Evolutionary conservation across 2,329 filamentous ascomycete genomes (phyloP).

Genomic region (Ceratocystis harringtonii): DNA sequence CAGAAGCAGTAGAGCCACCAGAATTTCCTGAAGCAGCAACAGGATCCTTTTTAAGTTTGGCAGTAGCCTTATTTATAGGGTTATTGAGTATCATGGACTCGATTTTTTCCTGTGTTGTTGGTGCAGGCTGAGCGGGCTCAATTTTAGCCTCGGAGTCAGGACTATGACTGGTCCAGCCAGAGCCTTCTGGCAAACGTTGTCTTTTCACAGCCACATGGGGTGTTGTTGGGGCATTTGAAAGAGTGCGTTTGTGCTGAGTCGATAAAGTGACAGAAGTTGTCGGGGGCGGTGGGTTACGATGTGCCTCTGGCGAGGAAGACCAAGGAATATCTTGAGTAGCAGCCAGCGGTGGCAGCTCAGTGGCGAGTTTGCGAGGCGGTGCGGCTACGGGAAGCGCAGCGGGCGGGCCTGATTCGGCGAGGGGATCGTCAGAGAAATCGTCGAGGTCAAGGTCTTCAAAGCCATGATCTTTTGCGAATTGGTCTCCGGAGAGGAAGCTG

Average conservation of each 20-base stretch:
- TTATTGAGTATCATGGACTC: conserved; percentile 3
- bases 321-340: not conserved
- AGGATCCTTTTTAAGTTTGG: not conserved
- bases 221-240: not conserved
- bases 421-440: conserved; percentile 16
- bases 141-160: not conserved
- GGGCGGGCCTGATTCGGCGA: conserved; percentile 10
- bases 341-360: conserved; percentile 5
- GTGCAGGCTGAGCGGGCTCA: conserved; percentile 25
- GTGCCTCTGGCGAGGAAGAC: conserved; percentile 1
- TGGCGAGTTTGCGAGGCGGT: conserved; percentile 5
- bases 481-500: conserved; percentile 3
- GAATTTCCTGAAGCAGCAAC: not conserved
- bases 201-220: conserved; percentile 9
- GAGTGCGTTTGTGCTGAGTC: not conserved
- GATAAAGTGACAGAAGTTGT: not conserved
- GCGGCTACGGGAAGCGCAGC: conserved; percentile 7
- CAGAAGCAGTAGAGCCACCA: not conserved
- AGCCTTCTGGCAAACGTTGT: conserved; percentile 8
- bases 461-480: conserved; percentile 15
- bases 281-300: not conserved
- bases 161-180: not conserved
- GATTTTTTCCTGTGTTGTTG: conserved; percentile 4
- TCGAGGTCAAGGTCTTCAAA: conserved; percentile 15
- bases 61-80: not conserved